Conservation (phyloP, 768 basidiomycete species). For the Suillus brevipes region DNA sequence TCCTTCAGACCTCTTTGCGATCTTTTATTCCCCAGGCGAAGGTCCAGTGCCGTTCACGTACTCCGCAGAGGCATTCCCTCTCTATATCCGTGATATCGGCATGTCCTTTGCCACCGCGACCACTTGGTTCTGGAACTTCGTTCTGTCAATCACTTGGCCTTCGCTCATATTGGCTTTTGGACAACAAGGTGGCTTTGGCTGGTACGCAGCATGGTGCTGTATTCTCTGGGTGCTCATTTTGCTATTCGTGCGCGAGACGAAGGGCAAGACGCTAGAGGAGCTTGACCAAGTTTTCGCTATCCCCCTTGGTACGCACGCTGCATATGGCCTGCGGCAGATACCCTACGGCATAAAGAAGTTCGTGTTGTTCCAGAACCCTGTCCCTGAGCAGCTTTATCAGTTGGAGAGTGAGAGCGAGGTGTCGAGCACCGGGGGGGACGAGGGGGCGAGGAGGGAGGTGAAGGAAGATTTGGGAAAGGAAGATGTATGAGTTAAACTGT, state of each 20-base stretch:
- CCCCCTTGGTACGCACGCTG: conserved; percentile 53
- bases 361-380: conserved; percentile 35
- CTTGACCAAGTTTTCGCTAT: conserved; percentile 51
- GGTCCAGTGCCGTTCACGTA: conserved; percentile 91
- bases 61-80: conserved; percentile 89
- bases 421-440: conserved; percentile 12
- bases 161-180: conserved; percentile 60
- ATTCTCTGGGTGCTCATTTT: conserved; percentile 57
- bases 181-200: conserved; percentile 72
- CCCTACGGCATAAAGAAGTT: conserved; percentile 53
- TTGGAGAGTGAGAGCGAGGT: conserved; percentile 34
- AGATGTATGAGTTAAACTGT: background rate
- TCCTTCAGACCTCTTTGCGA: conserved; percentile 46
- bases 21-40: conserved; percentile 82
- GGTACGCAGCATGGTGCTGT: conserved; percentile 65
- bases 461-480: conserved; percentile 13
- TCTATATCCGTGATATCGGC: conserved; percentile 54
- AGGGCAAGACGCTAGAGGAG: conserved; percentile 66
- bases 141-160: conserved; percentile 72
- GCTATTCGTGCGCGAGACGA: conserved; percentile 70
- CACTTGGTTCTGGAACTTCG: conserved; percentile 62
- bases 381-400: conserved; percentile 39
- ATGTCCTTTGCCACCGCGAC: conserved; percentile 71
- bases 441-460: conserved; percentile 9
- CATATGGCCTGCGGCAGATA: conserved; percentile 57